A percentile compares a stretch with the other conserved stretches of the same genome.
These are phyloP conservation scores for Microcos paniculata DNA, from an alignment of 345 rosid species.

Conservation along the genomic window DNA sequence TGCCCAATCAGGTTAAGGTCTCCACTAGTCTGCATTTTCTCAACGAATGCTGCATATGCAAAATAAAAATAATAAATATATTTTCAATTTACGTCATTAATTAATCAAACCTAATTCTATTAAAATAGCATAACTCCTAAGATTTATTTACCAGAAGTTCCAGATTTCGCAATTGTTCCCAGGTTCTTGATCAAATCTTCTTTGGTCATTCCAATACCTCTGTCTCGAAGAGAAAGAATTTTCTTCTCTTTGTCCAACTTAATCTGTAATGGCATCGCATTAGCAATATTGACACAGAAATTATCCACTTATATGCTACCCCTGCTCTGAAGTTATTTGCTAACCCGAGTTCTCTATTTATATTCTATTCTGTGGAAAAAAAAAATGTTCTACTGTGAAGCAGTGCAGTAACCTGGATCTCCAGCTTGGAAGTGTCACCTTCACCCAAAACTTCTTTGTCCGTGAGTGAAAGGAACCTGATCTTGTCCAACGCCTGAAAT, in stretches of 20 bases:
- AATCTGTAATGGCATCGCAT: slow-evolving; percentile 49
- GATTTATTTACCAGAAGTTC: slow-evolving; percentile 78
- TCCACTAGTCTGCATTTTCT: slow-evolving; percentile 95
- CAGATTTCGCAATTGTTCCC: slow-evolving; percentile 98
- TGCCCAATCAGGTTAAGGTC: slow-evolving; percentile 98
- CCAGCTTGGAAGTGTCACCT: slow-evolving; percentile 89
- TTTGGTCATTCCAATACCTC: slow-evolving; percentile 98
- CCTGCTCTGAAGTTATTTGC: background rate
- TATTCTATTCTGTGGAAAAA: background rate
- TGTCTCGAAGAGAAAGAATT: slow-evolving; percentile 79
- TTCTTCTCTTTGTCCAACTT: slow-evolving; percentile 91
- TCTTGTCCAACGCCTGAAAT: slow-evolving; percentile 88
- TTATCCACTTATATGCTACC: background rate
- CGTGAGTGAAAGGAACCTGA: slow-evolving; percentile 88
- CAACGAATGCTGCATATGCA: slow-evolving; percentile 76
- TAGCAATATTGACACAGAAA: background rate
- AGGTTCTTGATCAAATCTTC: slow-evolving; percentile 94
- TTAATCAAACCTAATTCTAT: background rate
- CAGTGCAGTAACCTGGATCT: slow-evolving; percentile 75
- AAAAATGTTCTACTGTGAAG: background rate
- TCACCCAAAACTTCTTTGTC: slow-evolving; percentile 94
- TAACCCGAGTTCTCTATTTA: background rate
- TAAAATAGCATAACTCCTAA: background rate
- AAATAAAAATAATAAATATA: background rate
- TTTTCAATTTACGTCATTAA: background rate